Conservation (phyloP, 169 alveolate species). For the Plasmodium sp. region DNA sequence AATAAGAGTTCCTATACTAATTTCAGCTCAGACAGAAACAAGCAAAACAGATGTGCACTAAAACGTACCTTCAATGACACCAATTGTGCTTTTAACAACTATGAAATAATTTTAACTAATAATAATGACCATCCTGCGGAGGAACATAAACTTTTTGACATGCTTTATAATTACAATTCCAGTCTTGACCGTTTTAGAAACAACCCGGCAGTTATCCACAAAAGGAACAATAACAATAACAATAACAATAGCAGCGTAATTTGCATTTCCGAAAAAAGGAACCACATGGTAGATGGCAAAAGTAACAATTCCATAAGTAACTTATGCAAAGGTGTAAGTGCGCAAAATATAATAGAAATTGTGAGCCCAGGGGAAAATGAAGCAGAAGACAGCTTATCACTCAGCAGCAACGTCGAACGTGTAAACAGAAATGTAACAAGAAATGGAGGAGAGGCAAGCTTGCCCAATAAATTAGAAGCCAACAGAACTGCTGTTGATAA, state of each 20-base stretch:
- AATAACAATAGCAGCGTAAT: neutral
- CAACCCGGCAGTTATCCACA: neutral
- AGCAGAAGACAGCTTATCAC: neutral
- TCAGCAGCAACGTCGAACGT: neutral
- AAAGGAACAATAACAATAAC: neutral
- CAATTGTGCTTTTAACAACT: neutral
- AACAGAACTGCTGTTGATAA: neutral
- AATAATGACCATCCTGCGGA: neutral
- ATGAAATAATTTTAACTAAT: neutral
- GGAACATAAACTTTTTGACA: neutral
- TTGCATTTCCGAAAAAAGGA: neutral
- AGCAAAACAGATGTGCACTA: slow-evolving; percentile 3
- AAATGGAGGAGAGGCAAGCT: neutral
- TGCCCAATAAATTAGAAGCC: neutral
- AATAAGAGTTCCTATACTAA: neutral
- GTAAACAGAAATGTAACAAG: neutral
- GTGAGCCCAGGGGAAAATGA: neutral
- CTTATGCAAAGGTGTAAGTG: neutral
- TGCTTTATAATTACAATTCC: slow-evolving; percentile 13
- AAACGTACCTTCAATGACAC: neutral
- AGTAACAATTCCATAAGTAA: neutral
- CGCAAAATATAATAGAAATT: slow-evolving; percentile 19
- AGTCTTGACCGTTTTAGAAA: neutral
- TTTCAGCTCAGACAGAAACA: neutral
- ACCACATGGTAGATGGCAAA: neutral